Base-by-base conservation (phyloP, 768 basidiomycete species). In the Leccinum imitatum region DNA sequence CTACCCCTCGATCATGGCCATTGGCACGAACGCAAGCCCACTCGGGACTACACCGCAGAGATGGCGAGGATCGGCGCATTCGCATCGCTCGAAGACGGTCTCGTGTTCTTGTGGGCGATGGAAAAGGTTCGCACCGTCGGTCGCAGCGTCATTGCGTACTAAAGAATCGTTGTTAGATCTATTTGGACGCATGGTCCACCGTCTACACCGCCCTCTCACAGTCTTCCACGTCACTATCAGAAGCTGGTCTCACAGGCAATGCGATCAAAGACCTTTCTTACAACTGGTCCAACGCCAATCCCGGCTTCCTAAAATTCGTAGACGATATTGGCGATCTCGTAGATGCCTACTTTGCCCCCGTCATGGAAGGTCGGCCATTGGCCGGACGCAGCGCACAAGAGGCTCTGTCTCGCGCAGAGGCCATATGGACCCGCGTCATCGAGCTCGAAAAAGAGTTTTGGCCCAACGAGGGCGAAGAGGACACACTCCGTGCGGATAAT, bases 101-200 rank as follows among this genome's bases (percentile, higher is more conserved):
- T 92, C 21, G 76, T 91, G 1, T 86, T 91, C 61, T 73, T 92
- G 14, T 91, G 89, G 89, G 86, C 86, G 0, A 91, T 91, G 89
- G 90, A 91, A 69, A 80, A 82, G 76, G 89, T 89, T 47, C 21
- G 72, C 59, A 6, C 5, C 39, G 3, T 15, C 19, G 13, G 5
- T 19, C 17, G 9, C 31, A 9, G 1, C 4, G 1, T 33, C 8
- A 8, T 33, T 21, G 33, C 23, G 30, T 13, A 25, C 50, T 56
- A 33, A 0, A 19, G 15, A 57, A 56, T 47, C 8, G 13, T 48
- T 23, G 25, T 3, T 51, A 91, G 90, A 78, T 87, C 25, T 90
- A 91, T 67, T 75, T 89, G 27, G 83, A 86, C 54, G 83, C 87
- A 3, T 91, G 90, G 90, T 77, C 78, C 1, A 73, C 75, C 56